phyloP scores from a whole-genome alignment of 2,329 filamentous ascomycete genomes.

The Fusarium sp. region DNA sequence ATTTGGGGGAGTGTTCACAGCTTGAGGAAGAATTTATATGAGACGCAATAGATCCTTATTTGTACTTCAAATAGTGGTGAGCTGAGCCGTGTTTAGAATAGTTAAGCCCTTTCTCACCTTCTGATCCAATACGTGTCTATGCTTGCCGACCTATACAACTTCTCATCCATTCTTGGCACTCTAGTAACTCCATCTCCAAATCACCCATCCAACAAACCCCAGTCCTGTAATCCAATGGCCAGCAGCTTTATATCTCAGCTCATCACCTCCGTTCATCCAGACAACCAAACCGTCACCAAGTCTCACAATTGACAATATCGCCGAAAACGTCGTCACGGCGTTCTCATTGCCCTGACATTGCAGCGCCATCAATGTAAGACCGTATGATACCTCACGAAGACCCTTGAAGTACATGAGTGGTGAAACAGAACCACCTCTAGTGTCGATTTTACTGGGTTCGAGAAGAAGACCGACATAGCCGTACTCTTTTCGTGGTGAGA shows the following conservation, averaged over 20 bases:
- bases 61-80: neutral
- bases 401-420: constrained; percentile 51
- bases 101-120: rapidly evolving
- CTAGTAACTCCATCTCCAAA: constrained; percentile 34
- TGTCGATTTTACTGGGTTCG: neutral
- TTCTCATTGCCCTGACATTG: constrained; percentile 44
- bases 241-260: constrained; percentile 31
- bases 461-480: constrained; percentile 38
- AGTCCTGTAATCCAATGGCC: constrained; percentile 43
- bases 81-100: too few species aligned
- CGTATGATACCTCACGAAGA: constrained; percentile 47
- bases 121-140: too few species aligned
- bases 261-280: constrained; percentile 44
- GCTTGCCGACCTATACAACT: rapidly evolving
- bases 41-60: too few species aligned
- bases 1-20: neutral
- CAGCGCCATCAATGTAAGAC: constrained; percentile 42
- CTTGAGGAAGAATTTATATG: too few species aligned
- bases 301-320: constrained; percentile 44
- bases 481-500: constrained; percentile 39
- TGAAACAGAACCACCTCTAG: constrained; percentile 22
- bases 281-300: constrained; percentile 48
- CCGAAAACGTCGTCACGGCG: constrained; percentile 45
- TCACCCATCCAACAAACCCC: constrained; percentile 42
- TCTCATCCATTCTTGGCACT: neutral